Base-by-base conservation (phyloP, 2,329 filamentous ascomycete species). In the Lasiodiplodia hormozganensis region DNA sequence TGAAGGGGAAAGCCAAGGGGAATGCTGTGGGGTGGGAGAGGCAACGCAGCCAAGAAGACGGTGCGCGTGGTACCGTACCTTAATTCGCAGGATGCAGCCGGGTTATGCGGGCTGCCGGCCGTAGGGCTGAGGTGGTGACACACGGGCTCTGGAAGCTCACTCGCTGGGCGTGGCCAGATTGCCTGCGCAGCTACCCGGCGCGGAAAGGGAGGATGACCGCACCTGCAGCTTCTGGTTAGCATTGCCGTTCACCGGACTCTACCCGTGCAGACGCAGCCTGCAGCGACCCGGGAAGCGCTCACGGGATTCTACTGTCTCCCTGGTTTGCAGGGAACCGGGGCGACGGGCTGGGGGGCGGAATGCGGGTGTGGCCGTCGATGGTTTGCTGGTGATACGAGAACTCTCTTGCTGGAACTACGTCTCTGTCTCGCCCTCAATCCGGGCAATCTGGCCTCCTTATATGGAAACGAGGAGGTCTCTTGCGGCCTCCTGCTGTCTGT, bases 291-390 rank as follows among this genome's bases (percentile, higher is more conserved):
- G 10, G n/a, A 12, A 31, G n/a, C n/a, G 23, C 31, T 34, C 31
- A 34, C 23, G 31, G 51, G 25, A 10, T 28, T 40, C 38, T 49
- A 62, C 58, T 18, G 23, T 16, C 36, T 21, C 14, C 36, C 57
- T 47, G 57, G 57, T 47, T 60, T 8, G 57, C 57, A 18, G 38
- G 40, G 18, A 14, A 34, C 58, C 40, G 58, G 28, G 21, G 58
- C 23, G 58, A 51, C 58, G 58, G 58, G 58, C 58, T 62, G 58
- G 58, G 57, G 58, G 31, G 23, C 58, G 58, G 58, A 62, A 62
- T 62, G 58, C 40, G 57, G 57, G 57, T 43, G 34, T 58, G 56
- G 36, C 56, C 56, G 36, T n/a, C 31, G 36, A 47, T 47, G 57
- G 23, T 51, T 49, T 62, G 40, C 25, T 14, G 58, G 58, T 62